A percentile compares a stretch with the other conserved stretches of the same genome.
Evolutionary conservation across 345 rosid species (phyloP).

Genomic region (Citrus glauca): DNA sequence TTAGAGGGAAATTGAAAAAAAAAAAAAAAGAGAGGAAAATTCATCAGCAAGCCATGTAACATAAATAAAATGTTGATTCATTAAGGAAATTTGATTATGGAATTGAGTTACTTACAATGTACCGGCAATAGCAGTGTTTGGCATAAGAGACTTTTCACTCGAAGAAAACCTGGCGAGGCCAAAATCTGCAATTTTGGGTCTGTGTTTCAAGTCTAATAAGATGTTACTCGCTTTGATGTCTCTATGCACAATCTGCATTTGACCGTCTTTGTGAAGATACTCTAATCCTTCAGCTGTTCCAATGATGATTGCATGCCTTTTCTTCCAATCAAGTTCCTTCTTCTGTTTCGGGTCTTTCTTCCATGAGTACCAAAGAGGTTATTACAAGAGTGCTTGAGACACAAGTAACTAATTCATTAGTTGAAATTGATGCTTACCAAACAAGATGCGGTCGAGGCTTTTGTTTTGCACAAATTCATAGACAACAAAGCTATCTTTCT

Average conservation of each 20-base stretch:
- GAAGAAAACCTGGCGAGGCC: conserved; percentile 48
- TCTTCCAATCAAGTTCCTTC: conserved; percentile 52
- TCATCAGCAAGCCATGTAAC: not conserved
- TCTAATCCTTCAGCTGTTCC: conserved; percentile 58
- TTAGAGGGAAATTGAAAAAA: no score
- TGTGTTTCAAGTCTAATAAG: conserved; percentile 41
- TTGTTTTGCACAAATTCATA: conserved; percentile 52
- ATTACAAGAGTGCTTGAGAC: not conserved
- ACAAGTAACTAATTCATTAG: not conserved
- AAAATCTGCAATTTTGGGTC: conserved; percentile 54
- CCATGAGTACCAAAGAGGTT: not conserved
- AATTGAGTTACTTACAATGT: conserved; percentile 35
- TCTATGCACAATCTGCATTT: conserved; percentile 39
- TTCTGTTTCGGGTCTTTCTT: conserved; percentile 47
- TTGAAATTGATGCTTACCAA: conserved; percentile 35
- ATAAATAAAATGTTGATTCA: not conserved
- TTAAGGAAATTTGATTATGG: not conserved
- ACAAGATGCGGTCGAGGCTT: conserved; percentile 51
- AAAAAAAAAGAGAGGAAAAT: not conserved
- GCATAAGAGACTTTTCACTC: conserved; percentile 15
- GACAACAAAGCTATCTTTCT: conserved; percentile 45
- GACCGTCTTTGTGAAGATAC: conserved; percentile 39
- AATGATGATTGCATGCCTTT: conserved; percentile 34
- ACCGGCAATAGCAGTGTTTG: conserved; percentile 44
- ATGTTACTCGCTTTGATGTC: conserved; percentile 65